Percentiles rank a stretch among this genome's conserved stretches.
phyloP scores from a whole-genome alignment of 192 early-diverging fungal genomes.

The Dissophora ornata region DNA sequence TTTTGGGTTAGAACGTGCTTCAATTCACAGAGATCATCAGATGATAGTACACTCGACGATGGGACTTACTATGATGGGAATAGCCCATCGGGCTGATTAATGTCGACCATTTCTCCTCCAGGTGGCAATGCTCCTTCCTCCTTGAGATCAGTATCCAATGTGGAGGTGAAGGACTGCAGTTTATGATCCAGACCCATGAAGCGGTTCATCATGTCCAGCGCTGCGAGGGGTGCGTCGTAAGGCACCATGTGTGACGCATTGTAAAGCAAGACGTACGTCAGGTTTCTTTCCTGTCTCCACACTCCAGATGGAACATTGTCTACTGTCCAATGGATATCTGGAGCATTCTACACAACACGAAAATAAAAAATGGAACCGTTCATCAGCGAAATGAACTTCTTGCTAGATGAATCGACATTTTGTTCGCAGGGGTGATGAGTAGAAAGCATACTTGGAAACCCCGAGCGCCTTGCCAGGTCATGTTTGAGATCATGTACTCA shows the following conservation, averaged over 20 bases:
- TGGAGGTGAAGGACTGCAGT: slow-evolving; percentile 15
- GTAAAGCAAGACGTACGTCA: slow-evolving; percentile 87
- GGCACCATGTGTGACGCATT: slow-evolving; percentile 92
- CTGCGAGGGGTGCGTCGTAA: slow-evolving; percentile 84
- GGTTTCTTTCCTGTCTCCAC: slow-evolving; percentile 61
- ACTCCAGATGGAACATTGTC: slow-evolving; percentile 56
- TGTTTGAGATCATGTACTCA: slow-evolving; percentile 69
- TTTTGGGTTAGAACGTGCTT: too few species aligned
- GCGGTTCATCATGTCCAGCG: slow-evolving; percentile 88
- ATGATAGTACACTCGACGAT: too few species aligned
- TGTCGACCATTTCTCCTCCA: slow-evolving; percentile 37
- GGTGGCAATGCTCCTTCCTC: slow-evolving; percentile 2
- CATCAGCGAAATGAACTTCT: neutral
- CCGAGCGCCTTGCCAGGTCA: slow-evolving; percentile 71
- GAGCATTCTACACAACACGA: slow-evolving; percentile 39
- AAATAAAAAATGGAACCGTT: neutral
- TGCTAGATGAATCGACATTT: too few species aligned
- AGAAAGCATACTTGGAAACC: slow-evolving; percentile 76
- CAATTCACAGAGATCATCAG: too few species aligned
- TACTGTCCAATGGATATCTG: slow-evolving; percentile 61
- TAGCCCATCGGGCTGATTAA: slow-evolving; percentile 27
- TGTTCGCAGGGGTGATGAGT: too few species aligned
- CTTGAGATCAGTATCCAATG: slow-evolving; percentile 14
- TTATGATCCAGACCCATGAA: slow-evolving; percentile 71
- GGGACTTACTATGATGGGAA: slow-evolving; percentile 15